A percentile compares a stretch with the other conserved stretches of the same genome.
phyloP scores from a whole-genome alignment of 2,329 filamentous ascomycete species.

The Canariomyces notabilis region DNA sequence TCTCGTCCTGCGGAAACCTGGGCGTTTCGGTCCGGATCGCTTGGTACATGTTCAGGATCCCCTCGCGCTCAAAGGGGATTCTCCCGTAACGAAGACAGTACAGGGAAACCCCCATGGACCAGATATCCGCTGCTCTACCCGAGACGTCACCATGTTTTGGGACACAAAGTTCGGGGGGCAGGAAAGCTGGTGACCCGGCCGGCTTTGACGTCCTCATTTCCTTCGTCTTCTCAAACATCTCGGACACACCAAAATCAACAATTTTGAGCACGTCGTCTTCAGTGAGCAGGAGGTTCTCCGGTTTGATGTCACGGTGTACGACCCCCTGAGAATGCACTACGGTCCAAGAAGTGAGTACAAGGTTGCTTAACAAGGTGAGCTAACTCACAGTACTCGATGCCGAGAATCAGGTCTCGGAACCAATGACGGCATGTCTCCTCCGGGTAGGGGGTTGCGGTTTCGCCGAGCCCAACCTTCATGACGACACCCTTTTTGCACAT shows the following conservation, averaged over 20 bases:
- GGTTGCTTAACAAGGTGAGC: not conserved
- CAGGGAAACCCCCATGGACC: conserved; percentile 96
- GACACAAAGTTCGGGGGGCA: conserved; percentile 88
- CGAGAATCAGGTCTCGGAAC: conserved; percentile 92
- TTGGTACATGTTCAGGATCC: conserved; percentile 82
- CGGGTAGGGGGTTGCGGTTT: conserved; percentile 74
- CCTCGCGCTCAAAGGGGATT: conserved; percentile 77
- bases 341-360: not conserved
- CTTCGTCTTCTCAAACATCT: conserved; percentile 86
- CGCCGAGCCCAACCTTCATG: conserved; percentile 90
- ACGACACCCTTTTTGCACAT: conserved; percentile 98
- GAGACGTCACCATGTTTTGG: conserved; percentile 81
- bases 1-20: conserved; percentile 56
- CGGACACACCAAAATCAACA: conserved; percentile 97
- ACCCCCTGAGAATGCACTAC: conserved; percentile 88
- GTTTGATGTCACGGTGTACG: conserved; percentile 95
- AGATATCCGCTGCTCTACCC: conserved; percentile 87
- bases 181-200: conserved; percentile 88
- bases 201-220: conserved; percentile 91
- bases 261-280: conserved; percentile 92
- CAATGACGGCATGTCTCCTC: conserved; percentile 79
- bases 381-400: conserved; percentile 80
- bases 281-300: conserved; percentile 88
- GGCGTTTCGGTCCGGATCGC: conserved; percentile 71
- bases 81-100: conserved; percentile 87